These are phyloP conservation scores for Pascua sp. DNA, from an alignment of 1,284 basidiomycete species.

Conservation along the genomic window DNA sequence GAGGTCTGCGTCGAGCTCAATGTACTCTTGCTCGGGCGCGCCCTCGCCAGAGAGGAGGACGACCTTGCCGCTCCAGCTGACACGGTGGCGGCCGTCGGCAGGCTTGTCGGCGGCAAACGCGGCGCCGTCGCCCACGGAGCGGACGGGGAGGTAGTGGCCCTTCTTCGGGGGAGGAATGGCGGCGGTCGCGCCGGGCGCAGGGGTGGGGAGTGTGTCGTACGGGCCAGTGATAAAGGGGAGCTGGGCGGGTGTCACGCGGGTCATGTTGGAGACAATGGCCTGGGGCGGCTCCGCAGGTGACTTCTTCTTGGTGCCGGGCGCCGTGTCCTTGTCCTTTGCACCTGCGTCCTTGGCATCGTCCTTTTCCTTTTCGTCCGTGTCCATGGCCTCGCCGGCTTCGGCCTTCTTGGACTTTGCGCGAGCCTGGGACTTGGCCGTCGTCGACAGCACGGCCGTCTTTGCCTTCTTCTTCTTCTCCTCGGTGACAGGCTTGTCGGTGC, in stretches of 20 bases:
- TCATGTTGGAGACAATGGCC: constrained; percentile 80
- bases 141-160: constrained; percentile 18
- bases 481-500: constrained; percentile 76
- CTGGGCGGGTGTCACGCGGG: constrained; percentile 88
- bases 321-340: constrained; percentile 22
- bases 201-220: constrained; percentile 7
- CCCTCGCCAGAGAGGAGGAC: constrained; percentile 66
- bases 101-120: constrained; percentile 16
- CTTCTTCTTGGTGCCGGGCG: constrained; percentile 11
- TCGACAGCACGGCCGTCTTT: constrained; percentile 87
- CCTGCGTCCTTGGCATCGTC: constrained; percentile 52
- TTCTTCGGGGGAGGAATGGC: constrained; percentile 12
- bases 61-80: constrained; percentile 62
- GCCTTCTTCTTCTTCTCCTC: constrained; percentile 87
- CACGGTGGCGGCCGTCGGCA: constrained; percentile 18
- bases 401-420: constrained; percentile 74
- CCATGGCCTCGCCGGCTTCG: constrained; percentile 70
- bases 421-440: constrained; percentile 88
- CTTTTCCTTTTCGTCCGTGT: constrained; percentile 58
- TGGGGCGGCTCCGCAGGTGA: constrained; percentile 62
- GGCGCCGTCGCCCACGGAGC: constrained; percentile 15
- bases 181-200: not conserved
- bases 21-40: constrained; percentile 55
- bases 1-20: constrained; percentile 58
- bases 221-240: constrained; percentile 64